Evolutionary conservation across 139 green algal genomes (phyloP), one percentile per base, ranked within the genome.

Genomic region (Microglena sp.): DNA sequence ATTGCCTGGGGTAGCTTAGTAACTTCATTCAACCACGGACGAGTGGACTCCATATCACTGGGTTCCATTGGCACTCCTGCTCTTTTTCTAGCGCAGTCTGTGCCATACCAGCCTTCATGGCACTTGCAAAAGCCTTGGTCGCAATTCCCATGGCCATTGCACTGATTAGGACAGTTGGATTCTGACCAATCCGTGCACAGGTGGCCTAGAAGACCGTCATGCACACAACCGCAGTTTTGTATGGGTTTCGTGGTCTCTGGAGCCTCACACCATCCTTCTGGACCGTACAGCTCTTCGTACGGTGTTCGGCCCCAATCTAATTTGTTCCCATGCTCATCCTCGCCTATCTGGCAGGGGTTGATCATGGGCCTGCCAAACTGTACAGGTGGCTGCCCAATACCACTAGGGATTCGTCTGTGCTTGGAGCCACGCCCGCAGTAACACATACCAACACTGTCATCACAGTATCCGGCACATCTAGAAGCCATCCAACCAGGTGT

Each of bases 151-250:
- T 71, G 58, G 5, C 72, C 77, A n/a, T 35, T 64, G 72, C 77
- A 84, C 69, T 84, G 77, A 46, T 87, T 84, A 18, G 64, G 46
- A 65, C 82, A 87, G 18, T 79, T 64, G 0, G 27, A 55, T 29
- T 87, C 81, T 1, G 63, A 62, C 0, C 60, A 11, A 2, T 71
- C 34, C 11, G 84, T 64, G 55, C 78, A 87, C 29, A 66, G 34
- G 35, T 40, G 21, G 1, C 81, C 78, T 2, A 46, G 31, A 26
- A 66, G 56, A 11, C 81, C 78, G 34, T 85, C 78, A 29, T 58
- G 60, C 62, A 79, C 24, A 27, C 64, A 65, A 24, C 33, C 33
- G 58, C 33, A 65, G 33, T 5, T n/a, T n/a, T n/a, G n/a, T n/a
- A n/a, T n/a, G n/a, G n/a, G 33, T 15, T 26, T 5, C 21, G 27